Evolutionary conservation across 495 filamentous ascomycete species (phyloP).

Genomic region (Aspergillus indologenus): DNA sequence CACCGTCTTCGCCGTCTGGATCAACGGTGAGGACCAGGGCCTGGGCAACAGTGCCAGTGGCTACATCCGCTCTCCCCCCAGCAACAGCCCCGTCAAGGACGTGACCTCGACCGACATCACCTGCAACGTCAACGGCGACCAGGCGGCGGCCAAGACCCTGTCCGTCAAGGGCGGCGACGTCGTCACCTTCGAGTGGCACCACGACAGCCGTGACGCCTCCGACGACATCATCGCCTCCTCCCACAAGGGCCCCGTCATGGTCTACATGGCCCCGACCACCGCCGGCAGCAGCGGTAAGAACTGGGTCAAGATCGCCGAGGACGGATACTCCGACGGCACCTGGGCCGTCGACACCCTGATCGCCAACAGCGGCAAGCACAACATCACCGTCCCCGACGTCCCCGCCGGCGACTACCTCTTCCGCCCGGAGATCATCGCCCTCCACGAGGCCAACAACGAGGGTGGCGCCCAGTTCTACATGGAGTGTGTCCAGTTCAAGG

Average conservation of each 20-base stretch:
- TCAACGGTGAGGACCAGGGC: constrained; percentile 27
- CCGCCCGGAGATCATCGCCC: constrained; percentile 27
- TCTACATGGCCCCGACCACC: constrained; percentile 24
- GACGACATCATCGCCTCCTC: constrained; percentile 28
- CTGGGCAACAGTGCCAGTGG: constrained; percentile 17
- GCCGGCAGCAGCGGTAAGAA: constrained; percentile 17
- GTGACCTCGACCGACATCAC: constrained; percentile 25
- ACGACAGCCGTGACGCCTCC: constrained; percentile 17
- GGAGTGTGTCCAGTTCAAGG: constrained; percentile 26
- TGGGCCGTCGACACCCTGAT: constrained; percentile 25
- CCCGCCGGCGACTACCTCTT: constrained; percentile 25
- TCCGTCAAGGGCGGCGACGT: constrained; percentile 24
- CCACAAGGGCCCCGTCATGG: constrained; percentile 23
- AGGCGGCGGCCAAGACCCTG: constrained; percentile 20
- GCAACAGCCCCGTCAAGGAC: constrained; percentile 23
- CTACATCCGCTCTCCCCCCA: constrained; percentile 25
- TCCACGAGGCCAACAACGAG: constrained; percentile 20
- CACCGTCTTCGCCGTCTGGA: constrained; percentile 26
- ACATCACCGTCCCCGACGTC: constrained; percentile 23
- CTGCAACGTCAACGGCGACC: constrained; percentile 25
- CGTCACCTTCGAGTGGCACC: constrained; percentile 29
- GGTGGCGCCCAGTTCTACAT: constrained; percentile 27
- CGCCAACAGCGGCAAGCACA: constrained; percentile 25
- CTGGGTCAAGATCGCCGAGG: constrained; percentile 28
- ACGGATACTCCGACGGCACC: constrained; percentile 20